Evolutionary conservation across 2,329 filamentous ascomycete species (phyloP).

Genomic region (Colletotrichum scovillei): DNA sequence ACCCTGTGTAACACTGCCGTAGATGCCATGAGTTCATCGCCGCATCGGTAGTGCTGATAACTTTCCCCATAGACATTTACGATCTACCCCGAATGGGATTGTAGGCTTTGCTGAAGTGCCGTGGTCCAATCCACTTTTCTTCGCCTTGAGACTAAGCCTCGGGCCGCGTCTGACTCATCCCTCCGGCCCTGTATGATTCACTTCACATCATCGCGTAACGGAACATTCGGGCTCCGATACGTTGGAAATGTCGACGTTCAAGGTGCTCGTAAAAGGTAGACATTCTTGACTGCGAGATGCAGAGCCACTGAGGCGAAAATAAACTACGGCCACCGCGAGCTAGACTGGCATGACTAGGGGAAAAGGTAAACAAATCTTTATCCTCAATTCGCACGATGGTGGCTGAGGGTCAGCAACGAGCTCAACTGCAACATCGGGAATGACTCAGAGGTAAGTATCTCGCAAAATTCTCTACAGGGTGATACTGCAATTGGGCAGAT

Average conservation of each 20-base stretch:
- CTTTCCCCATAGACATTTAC: background rate
- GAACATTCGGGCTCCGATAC: background rate
- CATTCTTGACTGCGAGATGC: no score
- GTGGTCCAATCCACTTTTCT: background rate
- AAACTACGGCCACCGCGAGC: background rate
- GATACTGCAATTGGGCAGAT: no score
- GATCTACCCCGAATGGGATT: background rate
- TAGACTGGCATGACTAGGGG: background rate
- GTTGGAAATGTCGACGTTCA: background rate
- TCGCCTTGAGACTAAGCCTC: background rate
- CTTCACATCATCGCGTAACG: no score
- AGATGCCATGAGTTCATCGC: background rate
- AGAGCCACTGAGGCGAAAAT: background rate
- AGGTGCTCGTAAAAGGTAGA: no score
- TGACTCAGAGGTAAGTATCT: no score
- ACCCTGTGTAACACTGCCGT: background rate
- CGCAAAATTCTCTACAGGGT: no score
- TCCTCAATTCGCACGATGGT: no score
- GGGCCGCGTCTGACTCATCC: background rate
- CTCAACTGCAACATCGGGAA: no score
- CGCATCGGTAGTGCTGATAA: constrained; percentile 5
- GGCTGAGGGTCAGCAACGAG: no score
- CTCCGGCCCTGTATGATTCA: background rate
- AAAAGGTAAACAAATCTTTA: no score
- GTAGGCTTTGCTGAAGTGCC: background rate